Evolutionary conservation across 225 moss, liverwort and hornwort genomes (phyloP), one percentile per base, ranked within the genome.

Genomic region (Bryum argenteum): DNA sequence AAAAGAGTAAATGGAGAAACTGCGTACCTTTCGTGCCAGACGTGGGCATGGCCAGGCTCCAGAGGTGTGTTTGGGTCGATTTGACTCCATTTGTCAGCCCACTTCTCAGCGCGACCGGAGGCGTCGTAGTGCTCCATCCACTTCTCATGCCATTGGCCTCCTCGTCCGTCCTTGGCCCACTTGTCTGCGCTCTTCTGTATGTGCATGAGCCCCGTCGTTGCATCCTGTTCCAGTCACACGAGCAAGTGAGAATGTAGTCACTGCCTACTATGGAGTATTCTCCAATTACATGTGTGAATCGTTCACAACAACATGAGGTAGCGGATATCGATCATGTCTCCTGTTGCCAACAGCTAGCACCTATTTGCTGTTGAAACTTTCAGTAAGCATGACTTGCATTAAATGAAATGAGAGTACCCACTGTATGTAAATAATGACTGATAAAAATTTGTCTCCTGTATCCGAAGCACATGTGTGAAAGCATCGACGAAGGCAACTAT

Each of bases 81-180:
- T 81, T 87, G 82, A 72, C 91, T 98, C 98, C 98, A 94, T 41
- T 98, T 98, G 71, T 98, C 91, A 1, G 98, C 98, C 94, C 98
- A 98, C 67, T 94, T 92, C 66, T 94, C 92, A 9, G 92, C 88
- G 56, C 80, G 82, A 33, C 98, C 98, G 10, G 87, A 88, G 40
- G 92, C 92, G 45, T 94, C 98, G 67, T 91, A 94, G 67, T 89
- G 92, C 75, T 94, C 98, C 86, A 87, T 88, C 98, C 98, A 98
- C 71, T 87, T 98, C 50, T 98, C 98, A 67, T 92, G 92, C 98
- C 98, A 98, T 71, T 94, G 84, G 21, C 91, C 98, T 68, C 89
- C 91, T 24, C 71, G 64, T 38, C 80, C 88, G 76, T 91, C 85
- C 77, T 91, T 89, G 9, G 88, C 98, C 98, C 98, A 98, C 77